Evolutionary conservation across 495 filamentous ascomycete species (phyloP), one percentile per base, ranked within the genome.

Genomic region (Pseudotulostoma volvatum): DNA sequence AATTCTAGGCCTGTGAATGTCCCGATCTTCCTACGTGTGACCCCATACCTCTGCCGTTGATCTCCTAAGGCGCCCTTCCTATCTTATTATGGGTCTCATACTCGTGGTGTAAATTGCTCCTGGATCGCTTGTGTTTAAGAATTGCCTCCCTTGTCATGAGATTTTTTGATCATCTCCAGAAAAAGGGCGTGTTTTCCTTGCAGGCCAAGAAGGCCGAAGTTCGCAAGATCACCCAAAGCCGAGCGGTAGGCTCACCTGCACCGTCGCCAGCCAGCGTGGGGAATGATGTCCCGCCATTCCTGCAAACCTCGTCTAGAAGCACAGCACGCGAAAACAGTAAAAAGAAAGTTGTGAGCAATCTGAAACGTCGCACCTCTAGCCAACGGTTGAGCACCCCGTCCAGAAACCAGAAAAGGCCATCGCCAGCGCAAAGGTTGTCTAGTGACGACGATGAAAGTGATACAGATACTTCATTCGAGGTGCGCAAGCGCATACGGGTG

Each of bases 151-250:
- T n/a, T 15, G 23, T 45, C 39, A 71, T 71, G 68, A 67, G 66
- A 38, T 68, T 68, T 50, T 73, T 73, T 47, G 66, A 71, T 47
- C 64, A 69, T 45, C 56, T 73, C 39, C 68, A 71, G 37, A 71
- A 68, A 56, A 61, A 61, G 53, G 66, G 64, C 44, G 56, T 50
- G 31, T 63, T 66, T 32, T 64, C 66, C 15, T 47, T 70, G 37
- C 66, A 70, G 39, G 49, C 65, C n/a, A 61, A 68, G 44, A 64
- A 64, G 28, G 50, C 64, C 15, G 57, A 66, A 42, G 63, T 65
- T 9, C 64, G 67, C 43, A 65, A 67, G 49, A 57, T 68, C 33
- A 56, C 64, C 25, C 61, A 65, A 35, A 48, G 55, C 35, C 51
- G 55, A 36, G n/a, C n/a, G n/a, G n/a, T n/a, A n/a, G n/a, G n/a